Conservation (phyloP, 352 stramenopile species). For the Phytophthora syringae region DNA sequence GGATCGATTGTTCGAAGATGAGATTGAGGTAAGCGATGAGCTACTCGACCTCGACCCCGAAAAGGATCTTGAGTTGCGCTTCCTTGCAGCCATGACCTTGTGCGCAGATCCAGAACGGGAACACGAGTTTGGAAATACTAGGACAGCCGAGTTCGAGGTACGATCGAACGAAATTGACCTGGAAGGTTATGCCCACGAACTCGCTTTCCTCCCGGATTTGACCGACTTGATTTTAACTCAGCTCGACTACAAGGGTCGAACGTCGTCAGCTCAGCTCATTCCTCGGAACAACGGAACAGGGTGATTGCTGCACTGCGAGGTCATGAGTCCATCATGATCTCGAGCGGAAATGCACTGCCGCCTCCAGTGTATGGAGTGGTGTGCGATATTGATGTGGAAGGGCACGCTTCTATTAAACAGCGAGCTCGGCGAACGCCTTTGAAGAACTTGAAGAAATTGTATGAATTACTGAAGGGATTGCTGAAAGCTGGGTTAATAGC, state of each 20-base stretch:
- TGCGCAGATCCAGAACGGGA: neutral
- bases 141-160: neutral
- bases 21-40: too few relatives aligned
- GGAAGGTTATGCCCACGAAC: neutral
- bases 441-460: neutral
- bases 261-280: neutral
- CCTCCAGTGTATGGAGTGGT: neutral
- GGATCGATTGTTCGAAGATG: too few relatives aligned
- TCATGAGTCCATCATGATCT: neutral
- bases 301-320: neutral
- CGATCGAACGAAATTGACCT: neutral
- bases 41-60: too few relatives aligned
- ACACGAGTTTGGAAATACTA: too few relatives aligned
- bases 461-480: neutral
- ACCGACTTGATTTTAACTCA: neutral
- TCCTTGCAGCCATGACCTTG: neutral
- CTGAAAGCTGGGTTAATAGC: neutral
- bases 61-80: too few relatives aligned
- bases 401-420: neutral
- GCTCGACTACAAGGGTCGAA: neutral
- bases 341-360: neutral
- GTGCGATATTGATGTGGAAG: conserved; percentile 2
- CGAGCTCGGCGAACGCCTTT: neutral
- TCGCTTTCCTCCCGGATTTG: neutral
- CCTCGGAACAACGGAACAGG: neutral